phyloP scores from a whole-genome alignment of 768 basidiomycete species.

The Lactarius vividus region DNA sequence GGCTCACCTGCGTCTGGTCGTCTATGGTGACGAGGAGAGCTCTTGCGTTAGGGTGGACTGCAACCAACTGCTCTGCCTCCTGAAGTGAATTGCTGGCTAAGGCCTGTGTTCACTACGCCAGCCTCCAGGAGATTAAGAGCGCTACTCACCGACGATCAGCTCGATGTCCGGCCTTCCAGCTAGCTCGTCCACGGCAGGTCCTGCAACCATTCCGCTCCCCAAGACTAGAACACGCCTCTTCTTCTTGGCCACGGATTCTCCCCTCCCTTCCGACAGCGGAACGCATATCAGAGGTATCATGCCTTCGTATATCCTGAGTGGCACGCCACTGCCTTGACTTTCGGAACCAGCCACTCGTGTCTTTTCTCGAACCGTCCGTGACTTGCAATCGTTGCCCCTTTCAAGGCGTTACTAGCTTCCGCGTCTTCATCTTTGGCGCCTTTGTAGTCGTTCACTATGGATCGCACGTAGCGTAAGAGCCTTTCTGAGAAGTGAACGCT shows the following conservation, averaged over 20 bases:
- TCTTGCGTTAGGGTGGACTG: constrained; percentile 48
- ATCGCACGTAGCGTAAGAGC: constrained; percentile 65
- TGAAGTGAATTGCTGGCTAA: constrained; percentile 68
- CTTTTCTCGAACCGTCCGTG: constrained; percentile 51
- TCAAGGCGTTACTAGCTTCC: constrained; percentile 44
- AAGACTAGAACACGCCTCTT: constrained; percentile 76
- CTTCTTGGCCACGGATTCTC: constrained; percentile 18
- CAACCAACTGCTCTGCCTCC: constrained; percentile 54
- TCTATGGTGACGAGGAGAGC: constrained; percentile 60
- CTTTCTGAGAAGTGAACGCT: constrained; percentile 70
- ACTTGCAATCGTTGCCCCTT: constrained; percentile 68
- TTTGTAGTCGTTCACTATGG: constrained; percentile 46
- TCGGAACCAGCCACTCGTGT: constrained; percentile 58
- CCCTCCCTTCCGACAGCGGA: not conserved
- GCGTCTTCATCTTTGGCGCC: constrained; percentile 30
- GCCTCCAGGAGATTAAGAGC: not conserved
- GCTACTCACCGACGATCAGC: constrained; percentile 69
- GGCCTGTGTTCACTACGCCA: not conserved
- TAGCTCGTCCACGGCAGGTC: constrained; percentile 79
- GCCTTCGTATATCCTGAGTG: constrained; percentile 1
- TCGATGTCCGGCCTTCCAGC: constrained; percentile 59
- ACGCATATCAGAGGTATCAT: not conserved
- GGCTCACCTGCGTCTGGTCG: constrained; percentile 44
- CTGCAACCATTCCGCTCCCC: constrained; percentile 95
- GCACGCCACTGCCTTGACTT: constrained; percentile 47